phyloP scores from a whole-genome alignment of 192 early-diverging fungal genomes.

The Funneliformis mosseae region DNA sequence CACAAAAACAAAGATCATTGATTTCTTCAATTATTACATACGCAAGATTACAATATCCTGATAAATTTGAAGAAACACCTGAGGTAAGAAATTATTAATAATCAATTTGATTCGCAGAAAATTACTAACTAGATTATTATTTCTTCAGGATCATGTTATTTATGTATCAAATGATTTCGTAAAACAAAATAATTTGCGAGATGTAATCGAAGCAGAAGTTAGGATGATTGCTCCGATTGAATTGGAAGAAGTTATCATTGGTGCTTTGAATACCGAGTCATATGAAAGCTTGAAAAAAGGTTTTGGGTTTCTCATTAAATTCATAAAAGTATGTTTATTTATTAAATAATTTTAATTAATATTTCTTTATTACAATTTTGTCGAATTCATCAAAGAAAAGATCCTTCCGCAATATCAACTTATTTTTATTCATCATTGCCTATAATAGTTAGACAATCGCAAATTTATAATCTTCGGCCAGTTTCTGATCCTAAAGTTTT shows the following conservation, averaged over 20 bases:
- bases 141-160: conserved; percentile 15
- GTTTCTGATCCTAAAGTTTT: conserved; percentile 4
- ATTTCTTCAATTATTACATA: conserved; percentile 4
- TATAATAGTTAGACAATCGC: conserved; percentile 45
- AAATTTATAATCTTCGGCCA: conserved; percentile 38
- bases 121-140: background rate
- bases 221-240: conserved; percentile 52
- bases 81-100: background rate
- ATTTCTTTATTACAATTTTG: conserved; percentile 11
- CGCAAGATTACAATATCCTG: conserved; percentile 2
- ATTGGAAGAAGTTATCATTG: conserved; percentile 64
- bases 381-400: conserved; percentile 28
- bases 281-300: conserved; percentile 51
- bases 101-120: background rate
- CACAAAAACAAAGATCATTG: background rate
- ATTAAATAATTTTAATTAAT: conserved; percentile 4
- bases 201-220: conserved; percentile 34
- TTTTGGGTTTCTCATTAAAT: conserved; percentile 10
- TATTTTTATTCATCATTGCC: conserved; percentile 38
- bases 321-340: conserved; percentile 29
- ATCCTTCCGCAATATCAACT: conserved; percentile 36
- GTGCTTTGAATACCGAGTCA: conserved; percentile 53
- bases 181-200: conserved; percentile 1
- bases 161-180: conserved; percentile 25
- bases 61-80: background rate